Evolutionary conservation across 2,329 filamentous ascomycete genomes (phyloP), one percentile per base, ranked within the genome.

Genomic region (Periconia sp.): DNA sequence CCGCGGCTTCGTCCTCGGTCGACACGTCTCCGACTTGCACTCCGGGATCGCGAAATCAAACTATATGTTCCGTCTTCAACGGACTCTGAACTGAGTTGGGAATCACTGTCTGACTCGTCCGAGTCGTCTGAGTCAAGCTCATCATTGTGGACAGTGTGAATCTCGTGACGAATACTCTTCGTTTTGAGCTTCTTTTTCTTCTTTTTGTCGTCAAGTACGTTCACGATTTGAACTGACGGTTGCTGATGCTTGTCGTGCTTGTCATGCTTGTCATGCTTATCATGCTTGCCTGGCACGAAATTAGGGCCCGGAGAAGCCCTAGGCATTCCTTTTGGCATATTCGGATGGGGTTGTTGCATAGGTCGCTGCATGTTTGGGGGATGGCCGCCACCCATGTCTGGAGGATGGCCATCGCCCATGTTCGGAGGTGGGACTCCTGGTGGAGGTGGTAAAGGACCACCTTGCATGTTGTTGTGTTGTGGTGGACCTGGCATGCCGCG

Each of bases 61-160:
- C 47, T 49, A 45, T 66, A 69, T 9, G 54, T 53, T 15, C 56
- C 61, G 10, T 59, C 52, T 15, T 68, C 65, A 17, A 68, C 56
- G n/a, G 59, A 61, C 13, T 52, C 49, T 0, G 59, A 61, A 40
- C 56, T 59, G 11, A 43, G 47, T 1, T 49, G 31, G 13, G 48
- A 48, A 35, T 46, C 45, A 15, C 37, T 57, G 15, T 64, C 59
- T 19, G 61, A 59, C 11, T 60, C 54, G 55, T 53, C 60, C 0
- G 60, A 57, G 33, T 54, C 57, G 11, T 63, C 58, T 1, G 58
- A 65, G 5, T 58, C 61, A 1, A 60, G 61, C 17, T 54, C 57
- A 18, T 7, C 31, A n/a, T 53, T 51, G 2, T 49, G 54, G 9
- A 53, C 42, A 6, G 43, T 54, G n/a, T 42, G 55, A 33, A 47